Percentiles rank a stretch among this genome's conserved stretches.
These are phyloP conservation scores for Hypoxylon sp. DNA, from an alignment of 2,329 filamentous ascomycete species.

Conservation along the genomic window DNA sequence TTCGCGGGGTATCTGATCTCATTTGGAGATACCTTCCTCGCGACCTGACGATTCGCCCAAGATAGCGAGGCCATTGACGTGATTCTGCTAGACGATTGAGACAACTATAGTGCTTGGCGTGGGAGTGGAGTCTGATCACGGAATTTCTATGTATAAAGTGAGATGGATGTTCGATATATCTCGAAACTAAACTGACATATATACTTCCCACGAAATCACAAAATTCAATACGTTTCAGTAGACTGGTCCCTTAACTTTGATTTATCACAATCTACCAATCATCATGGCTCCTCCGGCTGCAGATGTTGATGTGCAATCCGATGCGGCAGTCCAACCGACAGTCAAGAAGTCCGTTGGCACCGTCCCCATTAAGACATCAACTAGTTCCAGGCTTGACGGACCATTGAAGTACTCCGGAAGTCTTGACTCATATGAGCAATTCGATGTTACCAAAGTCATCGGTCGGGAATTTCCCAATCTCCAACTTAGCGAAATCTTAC, in stretches of 20 bases:
- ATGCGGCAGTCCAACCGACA: slow-evolving; percentile 13
- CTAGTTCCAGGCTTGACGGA: slow-evolving; percentile 58
- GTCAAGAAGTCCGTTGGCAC: slow-evolving; percentile 33
- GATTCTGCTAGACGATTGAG: slow-evolving; percentile 35
- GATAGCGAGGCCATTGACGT: slow-evolving; percentile 39
- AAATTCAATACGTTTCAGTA: neutral
- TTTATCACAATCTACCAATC: neutral
- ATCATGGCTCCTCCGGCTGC: slow-evolving; percentile 41
- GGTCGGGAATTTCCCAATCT: slow-evolving; percentile 55
- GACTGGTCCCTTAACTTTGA: neutral
- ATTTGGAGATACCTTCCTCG: slow-evolving; percentile 34
- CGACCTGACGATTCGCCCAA: slow-evolving; percentile 36
- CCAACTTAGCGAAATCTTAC: slow-evolving; percentile 53
- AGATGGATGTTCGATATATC: slow-evolving; percentile 9
- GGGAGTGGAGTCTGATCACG: slow-evolving; percentile 18
- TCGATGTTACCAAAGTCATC: slow-evolving; percentile 56
- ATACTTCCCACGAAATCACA: neutral
- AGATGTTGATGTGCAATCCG: slow-evolving; percentile 38
- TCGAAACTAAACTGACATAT: neutral
- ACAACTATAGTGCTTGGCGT: slow-evolving; percentile 21
- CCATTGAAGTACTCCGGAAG: slow-evolving; percentile 60
- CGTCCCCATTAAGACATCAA: slow-evolving; percentile 53
- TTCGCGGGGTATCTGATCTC: slow-evolving; percentile 46
- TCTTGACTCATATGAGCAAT: slow-evolving; percentile 58
- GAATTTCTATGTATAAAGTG: slow-evolving; percentile 24